Evolutionary conservation across 495 filamentous ascomycete genomes (phyloP), one percentile per base, ranked within the genome.

Genomic region (Penicillium ucsense): DNA sequence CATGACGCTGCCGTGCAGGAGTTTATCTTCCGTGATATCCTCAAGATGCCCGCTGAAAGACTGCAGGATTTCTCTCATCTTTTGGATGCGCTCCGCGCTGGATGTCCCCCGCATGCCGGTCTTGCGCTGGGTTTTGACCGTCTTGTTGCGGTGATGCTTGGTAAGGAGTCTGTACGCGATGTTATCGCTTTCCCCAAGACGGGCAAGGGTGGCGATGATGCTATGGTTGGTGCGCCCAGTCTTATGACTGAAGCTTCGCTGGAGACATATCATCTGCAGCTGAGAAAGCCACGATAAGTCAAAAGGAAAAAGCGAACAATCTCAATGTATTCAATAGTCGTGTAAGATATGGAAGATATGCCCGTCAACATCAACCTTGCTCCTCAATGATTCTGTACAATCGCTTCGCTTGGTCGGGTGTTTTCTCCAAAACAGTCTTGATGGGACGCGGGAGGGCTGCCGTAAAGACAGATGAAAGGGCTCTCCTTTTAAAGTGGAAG

Each of bases 151-250:
- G 72, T 94, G 4, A 77, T 97, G 70, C 72, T 82, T 20, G 82
- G 83, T 8, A 83, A 78, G 39, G 80, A 86, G 27, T 83, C 80
- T 5, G 78, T 98, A 6, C 68, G 85, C 46, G 91, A 98, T 70
- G 92, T 97, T 10, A 95, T 96, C 60, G 91, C 91, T 1, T 98
- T 98, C 62, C 92, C 92, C 3, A 98, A 98, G 68, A 85, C 74
- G 43, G 85, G 85, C 33, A 91, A 83, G 64, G 87, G 88, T 1
- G 69, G 71, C 28, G 85, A 91, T 57, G 92, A 98, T 66, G 61
- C 77, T 30, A 75, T 89, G 63, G 88, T 95, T 10, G 79, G 78
- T 40, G 84, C 82, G 52, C 92, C 92, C 0, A 77, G 79, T 28
- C 53, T 53, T 49, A 73, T 91, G 46, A 84, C 74, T 0, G 63